Evolutionary conservation across 164 flowering plant genomes (phyloP), one percentile per base, ranked within the genome.

Genomic region (Litsea cubeba): DNA sequence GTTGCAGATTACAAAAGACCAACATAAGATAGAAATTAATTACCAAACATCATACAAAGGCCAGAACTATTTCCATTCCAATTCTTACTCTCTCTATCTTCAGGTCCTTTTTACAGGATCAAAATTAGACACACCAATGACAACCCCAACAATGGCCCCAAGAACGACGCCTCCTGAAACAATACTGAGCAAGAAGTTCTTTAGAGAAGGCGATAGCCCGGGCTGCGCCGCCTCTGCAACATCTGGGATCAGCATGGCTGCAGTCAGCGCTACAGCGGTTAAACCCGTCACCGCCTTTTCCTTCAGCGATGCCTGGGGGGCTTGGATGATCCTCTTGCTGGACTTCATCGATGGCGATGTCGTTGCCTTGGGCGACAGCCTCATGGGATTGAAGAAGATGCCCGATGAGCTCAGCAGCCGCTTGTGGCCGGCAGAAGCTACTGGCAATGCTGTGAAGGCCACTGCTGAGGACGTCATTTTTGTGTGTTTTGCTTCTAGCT

Each of bases 111-210:
- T 87, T 65, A 87, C 88, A 1, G 88, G 90, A 68, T 85, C 87
- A 76, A 87, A 85, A 78, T 85, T 84, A 73, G 90, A 50, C 10
- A 85, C 90, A 12, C 84, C 88, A 40, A 87, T 62, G 32, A 87
- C 80, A 25, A 81, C 90, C 0, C 87, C 90, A 24, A 77, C 35
- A 63, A 85, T 71, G 3, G 23, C 87, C 8, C 11, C 68, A 10
- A 82, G 75, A 76, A 87, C 86, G 30, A 82, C 83, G 0, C 86
- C 84, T 0, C 90, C 88, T 12, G 86, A 75, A 2, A 30, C 81
- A 30, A 87, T 87, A 82, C 90, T 85, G 75, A 87, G 81, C 75
- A 87, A 70, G 86, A 85, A 87, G 81, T 85, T 85, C 81, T 87
- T 83, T 46, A 87, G 84, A 3, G 90, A 87, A 0, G 90, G 90